Base-by-base conservation (phyloP, 1,284 basidiomycete genomes). In the Paramarasmius palmivorus region DNA sequence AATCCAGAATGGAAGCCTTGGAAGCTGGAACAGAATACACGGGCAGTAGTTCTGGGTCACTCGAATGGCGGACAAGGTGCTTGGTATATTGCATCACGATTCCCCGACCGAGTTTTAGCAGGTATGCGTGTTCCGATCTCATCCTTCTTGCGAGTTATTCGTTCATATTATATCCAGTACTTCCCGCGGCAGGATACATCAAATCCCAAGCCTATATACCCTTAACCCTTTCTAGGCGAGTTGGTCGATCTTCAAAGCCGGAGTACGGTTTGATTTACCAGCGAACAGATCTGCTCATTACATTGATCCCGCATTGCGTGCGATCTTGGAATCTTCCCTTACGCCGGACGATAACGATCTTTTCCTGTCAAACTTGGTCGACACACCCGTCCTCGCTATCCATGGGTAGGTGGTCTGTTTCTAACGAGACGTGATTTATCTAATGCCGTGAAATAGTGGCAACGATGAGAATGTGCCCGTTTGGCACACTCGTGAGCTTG, bases 31-130 rank as follows among this genome's bases (percentile, higher is more conserved):
- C 26, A 63, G 1, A 63, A 77, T 6, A 70, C 74, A 1, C 73
- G 73, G 26, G 79, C 85, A 0, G 67, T 91, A 9, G 64, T 95
- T 6, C 73, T 95, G 42, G 94, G 94, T 0, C 94, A 97, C 65
- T 95, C 93, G 2, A 97, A 97, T 65, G 94, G 94, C 8, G 94
- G 93, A 2, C 94, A 96, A 69, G 94, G 94, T 0, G 77, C 88
- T 2, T 94, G 92, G 90, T 86, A 93, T 65, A 64, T 88, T 4
- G 83, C 89, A 1, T 79, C 83, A 22, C 77, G 88, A 53, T 90
- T 82, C 65, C 92, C 93, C 0, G 93, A 95, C 65, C 76, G 81
- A 36, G 79, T 93, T 1, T 65, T 86, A 3, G 93, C 79, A 48
- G 81, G 86, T 85, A 58, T 46, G 69, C 52, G n/a, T n/a, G n/a